Evolutionary conservation across 495 filamentous ascomycete genomes (phyloP), one percentile per base, ranked within the genome.

Genomic region (Penicillium taxi): DNA sequence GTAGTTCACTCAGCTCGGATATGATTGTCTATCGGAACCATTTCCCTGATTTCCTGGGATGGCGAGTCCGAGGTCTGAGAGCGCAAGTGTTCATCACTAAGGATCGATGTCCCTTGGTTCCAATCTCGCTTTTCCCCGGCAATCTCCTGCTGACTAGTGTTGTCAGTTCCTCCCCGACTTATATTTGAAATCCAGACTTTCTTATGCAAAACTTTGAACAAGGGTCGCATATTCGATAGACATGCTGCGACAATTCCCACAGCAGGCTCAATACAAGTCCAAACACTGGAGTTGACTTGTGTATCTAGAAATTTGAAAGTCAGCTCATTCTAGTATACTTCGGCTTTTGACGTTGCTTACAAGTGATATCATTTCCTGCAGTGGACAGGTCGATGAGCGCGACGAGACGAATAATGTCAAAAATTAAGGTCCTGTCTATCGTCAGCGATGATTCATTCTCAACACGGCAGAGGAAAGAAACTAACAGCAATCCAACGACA

Each of bases 181-280:
- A 31, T 26, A 21, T 31, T 24, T 4, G 33, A 32, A 9, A 41
- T 37, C 52, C 46, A 56, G 20, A 53, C 34, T n/a, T 47, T 47
- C 6, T 39, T 25, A 17, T 50, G 47, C 6, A 42, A 23, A 31
- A 52, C 7, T 25, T 51, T 50, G 47, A 64, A 61, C 9, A 59
- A 32, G 2, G 56, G 58, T 6, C 55, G 53, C 46, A 61, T 56
- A 35, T 61, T 61, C 0, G 58, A 52, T 2, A 64, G 37, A 19
- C 58, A 61, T 12, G 52, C 52, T 0, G 58, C 60, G 0, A 58
- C 56, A 30, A 61, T 60, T 3, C 60, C 58, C 3, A 58, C 54
- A 2, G 53, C 52, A 3, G 58, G 49, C 18, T 64, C 58, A 12
- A 64, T 59, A 41, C 58, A 64, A 5, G 58, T 61, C 60, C 58